phyloP scores from a whole-genome alignment of 2,329 filamentous ascomycete species.

The Stagonosporopsis tanaceti region DNA sequence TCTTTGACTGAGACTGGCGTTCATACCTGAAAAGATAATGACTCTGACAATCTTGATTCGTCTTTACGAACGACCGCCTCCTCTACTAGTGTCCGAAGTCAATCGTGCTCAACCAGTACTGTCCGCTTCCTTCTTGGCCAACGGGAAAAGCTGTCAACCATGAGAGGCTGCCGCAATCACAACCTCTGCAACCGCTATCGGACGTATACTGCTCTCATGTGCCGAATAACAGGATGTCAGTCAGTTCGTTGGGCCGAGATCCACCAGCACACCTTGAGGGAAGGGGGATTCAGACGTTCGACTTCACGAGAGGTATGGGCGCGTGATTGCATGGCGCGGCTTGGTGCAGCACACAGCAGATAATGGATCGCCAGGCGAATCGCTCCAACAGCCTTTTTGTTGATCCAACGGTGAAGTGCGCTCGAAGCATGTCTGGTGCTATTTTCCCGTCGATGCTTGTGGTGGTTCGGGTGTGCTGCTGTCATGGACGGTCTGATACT shows the following conservation, averaged over 20 bases:
- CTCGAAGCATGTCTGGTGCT: not conserved
- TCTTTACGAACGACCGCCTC: not conserved
- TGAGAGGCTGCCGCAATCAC: not conserved
- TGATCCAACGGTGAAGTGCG: not conserved
- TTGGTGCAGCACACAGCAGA: not conserved
- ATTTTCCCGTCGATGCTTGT: constrained; percentile 28
- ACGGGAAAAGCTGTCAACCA: not conserved
- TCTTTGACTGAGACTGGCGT: not conserved
- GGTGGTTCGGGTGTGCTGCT: constrained; percentile 40
- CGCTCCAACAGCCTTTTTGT: not conserved
- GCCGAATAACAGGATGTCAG: too few relatives aligned
- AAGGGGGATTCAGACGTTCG: not conserved
- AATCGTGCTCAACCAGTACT: not conserved
- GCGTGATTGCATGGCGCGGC: not conserved
- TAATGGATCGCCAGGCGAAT: not conserved
- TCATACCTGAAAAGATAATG: not conserved
- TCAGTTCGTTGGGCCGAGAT: not conserved
- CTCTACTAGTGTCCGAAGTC: not conserved
- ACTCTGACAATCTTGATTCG: not conserved
- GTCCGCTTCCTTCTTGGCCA: not conserved
- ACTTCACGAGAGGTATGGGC: not conserved
- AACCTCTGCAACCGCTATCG: not conserved
- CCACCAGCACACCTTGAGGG: not conserved
- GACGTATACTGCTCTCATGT: not conserved
- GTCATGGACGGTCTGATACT: constrained; percentile 78